phyloP scores from a whole-genome alignment of 2,329 filamentous ascomycete species.

The Aspergillus unguis region DNA sequence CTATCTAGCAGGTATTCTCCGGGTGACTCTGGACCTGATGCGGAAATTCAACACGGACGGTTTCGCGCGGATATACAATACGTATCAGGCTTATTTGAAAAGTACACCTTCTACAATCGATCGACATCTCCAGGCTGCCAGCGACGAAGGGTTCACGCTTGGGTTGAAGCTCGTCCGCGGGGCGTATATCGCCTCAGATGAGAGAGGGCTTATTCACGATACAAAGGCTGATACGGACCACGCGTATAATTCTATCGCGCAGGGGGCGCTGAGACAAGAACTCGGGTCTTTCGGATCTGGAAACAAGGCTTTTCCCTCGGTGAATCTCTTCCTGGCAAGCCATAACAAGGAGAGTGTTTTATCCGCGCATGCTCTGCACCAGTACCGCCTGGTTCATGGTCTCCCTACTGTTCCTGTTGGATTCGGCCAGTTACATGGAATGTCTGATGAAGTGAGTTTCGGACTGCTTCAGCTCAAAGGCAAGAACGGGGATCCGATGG shows the following conservation, averaged over 20 bases:
- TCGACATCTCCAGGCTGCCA: constrained; percentile 58
- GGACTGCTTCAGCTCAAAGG: constrained; percentile 47
- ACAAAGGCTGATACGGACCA: constrained; percentile 68
- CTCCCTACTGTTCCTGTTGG: constrained; percentile 48
- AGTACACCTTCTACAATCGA: constrained; percentile 56
- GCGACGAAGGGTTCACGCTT: constrained; percentile 60
- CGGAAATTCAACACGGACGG: constrained; percentile 67
- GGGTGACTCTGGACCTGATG: constrained; percentile 75
- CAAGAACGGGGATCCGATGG: constrained; percentile 36
- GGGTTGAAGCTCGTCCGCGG: constrained; percentile 75
- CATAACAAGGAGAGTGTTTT: constrained; percentile 74
- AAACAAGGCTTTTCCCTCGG: constrained; percentile 49
- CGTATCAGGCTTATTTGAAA: constrained; percentile 76
- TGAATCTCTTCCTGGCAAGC: constrained; percentile 70
- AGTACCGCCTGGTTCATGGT: constrained; percentile 40
- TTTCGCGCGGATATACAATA: constrained; percentile 71
- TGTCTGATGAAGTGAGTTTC: constrained; percentile 61
- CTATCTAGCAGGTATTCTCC: constrained; percentile 75
- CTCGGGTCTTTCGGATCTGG: constrained; percentile 22
- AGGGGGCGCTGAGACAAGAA: constrained; percentile 60
- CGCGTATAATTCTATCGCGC: constrained; percentile 69
- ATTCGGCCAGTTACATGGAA: constrained; percentile 58
- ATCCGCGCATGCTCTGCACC: constrained; percentile 50
- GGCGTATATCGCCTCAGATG: constrained; percentile 69
- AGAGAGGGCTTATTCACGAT: constrained; percentile 66